Base-by-base conservation (phyloP, 129 eudicot species). In the Flaveria brownii region DNA sequence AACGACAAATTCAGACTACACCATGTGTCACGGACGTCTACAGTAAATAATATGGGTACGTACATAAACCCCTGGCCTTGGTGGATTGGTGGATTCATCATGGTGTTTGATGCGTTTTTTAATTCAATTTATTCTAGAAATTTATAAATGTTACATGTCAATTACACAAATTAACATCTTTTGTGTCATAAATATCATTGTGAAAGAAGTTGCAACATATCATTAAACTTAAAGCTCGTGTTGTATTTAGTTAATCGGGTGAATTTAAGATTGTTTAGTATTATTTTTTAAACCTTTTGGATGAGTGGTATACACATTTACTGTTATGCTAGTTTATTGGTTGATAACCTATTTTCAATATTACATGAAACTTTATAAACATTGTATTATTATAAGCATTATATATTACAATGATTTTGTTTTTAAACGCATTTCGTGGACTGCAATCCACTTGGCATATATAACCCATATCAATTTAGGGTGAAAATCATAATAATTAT, bases 31-130 rank as follows among this genome's bases (percentile, higher is more conserved):
- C 36, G 23, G 14, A 59, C 20, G 36, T 2, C 12, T 22, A n/a
- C 61, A 59, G 65, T 59, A 59, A 22, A 23, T 59, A 59, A 59
- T 12, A 59, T 25, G 63, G 61, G 75, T 51, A 71, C 49, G 75
- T 51, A 71, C 49, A 71, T 43, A 71, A 30, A 36, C 17, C 59
- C 9, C 66, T 54, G 28, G 30, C 15, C 33, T 12, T 43, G 12
- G n/a, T 72, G 42, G 43, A 69, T 12, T 43, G 12, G n/a, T 72
- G 42, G 43, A 69, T 46, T 68, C 33, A 59, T 59, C 65, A 59
- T 23, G 65, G 26, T 55, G 62, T 55, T 17, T 55, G 62, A 2
- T 55, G 25, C 9, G 62, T 17, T 55, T 55, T 18, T 5, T 4
- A 5, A n/a, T 55, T 55, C 4, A 7, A 17, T 17, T 30, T 30